Conservation (phyloP, 306 rosid genomes). For the Geum urbanum region DNA sequence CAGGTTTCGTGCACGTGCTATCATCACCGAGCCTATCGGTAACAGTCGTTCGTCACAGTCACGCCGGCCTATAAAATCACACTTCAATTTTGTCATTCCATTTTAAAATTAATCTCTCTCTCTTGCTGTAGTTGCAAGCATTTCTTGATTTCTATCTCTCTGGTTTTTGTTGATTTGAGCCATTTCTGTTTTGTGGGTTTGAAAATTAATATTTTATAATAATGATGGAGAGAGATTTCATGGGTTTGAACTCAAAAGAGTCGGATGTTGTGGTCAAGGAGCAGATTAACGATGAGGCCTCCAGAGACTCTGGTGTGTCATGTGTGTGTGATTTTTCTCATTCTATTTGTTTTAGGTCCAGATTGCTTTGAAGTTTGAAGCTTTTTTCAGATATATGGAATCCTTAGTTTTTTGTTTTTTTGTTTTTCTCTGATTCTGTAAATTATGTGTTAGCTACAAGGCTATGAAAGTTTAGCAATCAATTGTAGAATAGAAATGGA, state of each 20-base stretch:
- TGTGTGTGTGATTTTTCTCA: not conserved
- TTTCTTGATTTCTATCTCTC: slow-evolving; percentile 15
- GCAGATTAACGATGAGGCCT: slow-evolving; percentile 46
- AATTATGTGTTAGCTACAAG: no score
- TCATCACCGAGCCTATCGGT: slow-evolving; percentile 41
- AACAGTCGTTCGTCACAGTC: slow-evolving; percentile 1
- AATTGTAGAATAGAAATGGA: slow-evolving; percentile 9
- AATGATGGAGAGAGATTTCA: slow-evolving; percentile 82
- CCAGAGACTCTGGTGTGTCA: slow-evolving; percentile 48
- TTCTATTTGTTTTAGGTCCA: not conserved
- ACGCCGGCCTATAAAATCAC: slow-evolving; percentile 9
- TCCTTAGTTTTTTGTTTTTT: not conserved
- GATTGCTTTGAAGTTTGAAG: not conserved
- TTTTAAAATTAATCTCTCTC: slow-evolving; percentile 12
- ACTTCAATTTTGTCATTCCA: not conserved
- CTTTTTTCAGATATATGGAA: not conserved
- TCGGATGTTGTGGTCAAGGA: slow-evolving; percentile 52
- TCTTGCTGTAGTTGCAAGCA: not conserved
- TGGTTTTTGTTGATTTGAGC: slow-evolving; percentile 4
- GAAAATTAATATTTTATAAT: not conserved
- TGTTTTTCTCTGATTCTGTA: not conserved
- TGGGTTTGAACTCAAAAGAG: slow-evolving; percentile 66
- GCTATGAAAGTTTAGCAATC: not conserved
- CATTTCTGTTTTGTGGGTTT: not conserved
- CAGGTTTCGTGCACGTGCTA: slow-evolving; percentile 51